A percentile compares a stretch with the other conserved stretches of the same genome.
Conservation (phyloP, 306 rosid species). For the Biancaea sappan region DNA sequence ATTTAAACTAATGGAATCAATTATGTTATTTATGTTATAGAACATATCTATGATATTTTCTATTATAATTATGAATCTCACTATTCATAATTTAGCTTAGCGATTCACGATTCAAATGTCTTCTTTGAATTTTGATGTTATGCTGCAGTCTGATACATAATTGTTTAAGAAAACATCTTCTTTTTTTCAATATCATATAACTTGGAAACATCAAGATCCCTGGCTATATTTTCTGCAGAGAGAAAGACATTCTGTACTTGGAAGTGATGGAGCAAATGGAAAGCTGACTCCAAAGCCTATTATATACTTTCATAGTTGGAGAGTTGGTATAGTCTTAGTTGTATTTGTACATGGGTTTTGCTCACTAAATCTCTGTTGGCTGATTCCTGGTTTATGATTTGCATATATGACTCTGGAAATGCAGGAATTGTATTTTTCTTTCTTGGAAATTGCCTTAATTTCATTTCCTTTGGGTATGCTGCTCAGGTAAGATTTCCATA, state of each 20-base stretch:
- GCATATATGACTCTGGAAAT: constrained; percentile 22
- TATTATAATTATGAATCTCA: no score
- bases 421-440: constrained; percentile 88
- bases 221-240: constrained; percentile 56
- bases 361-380: constrained; percentile 17
- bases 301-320: constrained; percentile 82
- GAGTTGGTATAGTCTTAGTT: constrained; percentile 67
- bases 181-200: constrained; percentile 14
- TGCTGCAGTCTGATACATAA: constrained; percentile 1
- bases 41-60: no score
- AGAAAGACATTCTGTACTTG: constrained; percentile 71
- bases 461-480: constrained; percentile 96
- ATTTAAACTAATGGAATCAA: no score
- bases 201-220: constrained; percentile 31
- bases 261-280: constrained; percentile 72
- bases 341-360: constrained; percentile 35
- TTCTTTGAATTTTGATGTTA: background rate
- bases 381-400: constrained; percentile 29
- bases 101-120: no score
- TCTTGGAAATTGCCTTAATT: constrained; percentile 92
- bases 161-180: constrained; percentile 13
- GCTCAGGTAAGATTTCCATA: constrained; percentile 74
- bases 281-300: constrained; percentile 75
- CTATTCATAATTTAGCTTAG: no score
- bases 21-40: no score